Base-by-base conservation (phyloP, 2,329 filamentous ascomycete species). In the Monilinia fructigena region DNA sequence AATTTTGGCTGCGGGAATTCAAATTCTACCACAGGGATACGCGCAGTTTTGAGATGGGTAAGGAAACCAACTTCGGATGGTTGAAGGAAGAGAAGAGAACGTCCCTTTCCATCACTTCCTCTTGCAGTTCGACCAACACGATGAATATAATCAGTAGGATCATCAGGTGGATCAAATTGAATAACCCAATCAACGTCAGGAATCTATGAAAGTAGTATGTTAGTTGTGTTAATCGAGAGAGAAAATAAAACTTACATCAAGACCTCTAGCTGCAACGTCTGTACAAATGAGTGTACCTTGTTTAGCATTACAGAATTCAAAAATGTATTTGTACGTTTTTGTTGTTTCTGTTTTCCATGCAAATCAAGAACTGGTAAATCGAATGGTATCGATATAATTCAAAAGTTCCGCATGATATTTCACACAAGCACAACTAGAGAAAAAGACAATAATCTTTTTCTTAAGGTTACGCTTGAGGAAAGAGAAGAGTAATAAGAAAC, bases 281-380 rank as follows among this genome's bases (percentile, higher is more conserved):
- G 95, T 99, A 80, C 93, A 97, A 72, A 99, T 95, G 64, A 99
- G 80, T 0, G 91, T 96, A 31, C 94, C 95, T 71, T 90, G 86
- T 71, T 88, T 88, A 23, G 93, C 89, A 74, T 93, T 93, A 75
- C 87, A 89, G 77, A 99, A 99, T 77, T 98, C 94, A 78, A 98
- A 99, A 99, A 99, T 0, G 93, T 97, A 76, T 96, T 96, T 31
- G 95, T 99, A n/a, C 95, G 91, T 79, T 97, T 97, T 79, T 97
- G 93, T 79, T 99, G 95, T 80, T 99, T 99, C 80, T 97, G 92
- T 80, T 99, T 97, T 72, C 93, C 95, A 78, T 96, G 92, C 10
- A 96, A 83, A 72, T 92, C 90, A 54, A 96, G 84, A 3, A 96
- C 91, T 6, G 91, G 93, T 52, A 97, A 85, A 78, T 98, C n/a